Evolutionary conservation across 2,329 filamentous ascomycete genomes (phyloP), one percentile per base, ranked within the genome.

Genomic region (Fusarium multiceps): DNA sequence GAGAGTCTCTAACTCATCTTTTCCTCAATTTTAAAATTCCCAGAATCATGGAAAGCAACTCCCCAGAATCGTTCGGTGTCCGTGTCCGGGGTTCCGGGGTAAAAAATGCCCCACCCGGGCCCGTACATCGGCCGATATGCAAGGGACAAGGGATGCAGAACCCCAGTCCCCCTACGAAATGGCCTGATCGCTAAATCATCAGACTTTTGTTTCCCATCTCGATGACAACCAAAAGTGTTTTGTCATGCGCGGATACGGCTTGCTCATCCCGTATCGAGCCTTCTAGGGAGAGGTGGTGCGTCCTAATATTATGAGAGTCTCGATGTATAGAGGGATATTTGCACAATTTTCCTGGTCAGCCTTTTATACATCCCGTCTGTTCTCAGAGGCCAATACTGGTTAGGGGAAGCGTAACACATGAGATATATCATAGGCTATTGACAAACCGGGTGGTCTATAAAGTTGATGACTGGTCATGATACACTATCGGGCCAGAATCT

Each of bases 121-220:
- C 68, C 41, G 49, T 48, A 32, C 28, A 56, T 72, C 63, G 55
- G 40, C 45, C 63, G 68, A 73, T 45, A 67, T 65, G 64, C 62
- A 73, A 63, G 60, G 64, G 18, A 51, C 48, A 28, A 41, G 32
- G 49, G n/a, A 40, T 40, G 43, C 54, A 56, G 66, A 72, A 63
- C 58, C 71, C 68, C 48, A 25, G 50, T 21, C 43, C 40, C 57
- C n/a, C 25, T 66, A 42, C 49, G 57, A 18, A 42, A 56, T 74
- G 67, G 63, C 37, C 61, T 64, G 61, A 74, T 67, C n/a, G 47
- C 11, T 40, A 48, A 58, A 69, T 59, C 62, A 57, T 71, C 57
- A 61, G 34, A 48, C 59, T 69, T 49, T 63, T 54, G 23, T 41
- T 32, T 43, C 21, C 16, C 11, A 25, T 56, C 42, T 69, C 28